Evolutionary conservation across 2,329 filamentous ascomycete species (phyloP).

Genomic region (Diplocarpon rosae): DNA sequence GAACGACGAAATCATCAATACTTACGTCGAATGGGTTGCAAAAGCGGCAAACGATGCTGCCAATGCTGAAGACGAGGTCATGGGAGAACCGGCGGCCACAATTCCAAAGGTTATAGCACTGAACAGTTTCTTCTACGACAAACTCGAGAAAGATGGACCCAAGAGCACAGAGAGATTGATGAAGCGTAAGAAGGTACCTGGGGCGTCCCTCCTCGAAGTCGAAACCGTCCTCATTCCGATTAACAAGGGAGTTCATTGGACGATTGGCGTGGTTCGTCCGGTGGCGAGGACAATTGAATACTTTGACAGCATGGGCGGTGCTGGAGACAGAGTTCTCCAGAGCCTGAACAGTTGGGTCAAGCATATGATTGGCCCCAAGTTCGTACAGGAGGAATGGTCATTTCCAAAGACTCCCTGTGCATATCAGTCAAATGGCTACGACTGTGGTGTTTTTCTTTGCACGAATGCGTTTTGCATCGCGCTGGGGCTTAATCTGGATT

Average conservation of each 20-base stretch:
- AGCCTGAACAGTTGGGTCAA: conserved; percentile 38
- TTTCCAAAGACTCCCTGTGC: conserved; percentile 39
- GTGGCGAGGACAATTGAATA: conserved; percentile 50
- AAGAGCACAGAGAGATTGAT: conserved; percentile 42
- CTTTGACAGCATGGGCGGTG: conserved; percentile 53
- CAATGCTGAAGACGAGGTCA: conserved; percentile 26
- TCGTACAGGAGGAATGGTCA: conserved; percentile 48
- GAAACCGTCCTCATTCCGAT: conserved; percentile 62
- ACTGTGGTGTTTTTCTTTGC: conserved; percentile 70
- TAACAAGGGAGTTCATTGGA: conserved; percentile 58
- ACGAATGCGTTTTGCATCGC: conserved; percentile 56
- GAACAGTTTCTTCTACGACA: conserved; percentile 55
- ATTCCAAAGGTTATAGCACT: conserved; percentile 52
- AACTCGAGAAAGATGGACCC: conserved; percentile 38
- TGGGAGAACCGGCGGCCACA: conserved; percentile 30
- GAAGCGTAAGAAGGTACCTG: conserved; percentile 44
- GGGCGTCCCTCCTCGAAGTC: conserved; percentile 51
- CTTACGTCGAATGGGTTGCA: conserved; percentile 50
- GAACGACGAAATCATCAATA: conserved; percentile 68
- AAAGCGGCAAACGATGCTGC: conserved; percentile 47
- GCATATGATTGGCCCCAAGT: conserved; percentile 45
- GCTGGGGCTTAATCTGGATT: conserved; percentile 29
- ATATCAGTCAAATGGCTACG: conserved; percentile 53
- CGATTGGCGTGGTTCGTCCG: conserved; percentile 56
- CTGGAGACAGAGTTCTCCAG: conserved; percentile 29